Evolutionary conservation across 2,329 filamentous ascomycete species (phyloP), one percentile per base, ranked within the genome.

Genomic region (Pezizomycotina sp.): DNA sequence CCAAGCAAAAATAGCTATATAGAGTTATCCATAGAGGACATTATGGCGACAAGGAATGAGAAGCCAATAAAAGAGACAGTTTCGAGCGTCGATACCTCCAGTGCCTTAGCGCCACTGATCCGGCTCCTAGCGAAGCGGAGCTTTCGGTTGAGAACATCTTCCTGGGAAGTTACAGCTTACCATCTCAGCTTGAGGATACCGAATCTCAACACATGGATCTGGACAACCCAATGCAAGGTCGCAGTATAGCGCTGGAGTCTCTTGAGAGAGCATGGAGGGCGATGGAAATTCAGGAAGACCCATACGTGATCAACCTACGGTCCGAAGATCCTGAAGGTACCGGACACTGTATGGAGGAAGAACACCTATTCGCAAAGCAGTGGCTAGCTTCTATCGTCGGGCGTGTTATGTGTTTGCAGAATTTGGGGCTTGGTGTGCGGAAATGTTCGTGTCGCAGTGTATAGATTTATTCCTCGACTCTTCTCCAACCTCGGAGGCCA

Each of bases 371-470:
- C 61, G 19, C 64, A 63, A 60, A 15, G 68, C 78, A 45, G 56
- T 83, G 46, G 64, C 59, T 35, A 58, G 58, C 0, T 62, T 83
- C 5, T 58, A 60, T 27, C 58, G 59, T 2, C 68, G 65, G 20
- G 61, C 65, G 8, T 29, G 45, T 1, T 61, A 63, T 9, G 61
- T 83, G 1, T 60, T 60, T 14, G 47, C 52, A 3, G 65, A 77
- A 28, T 61, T 83, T 3, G 79, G 79, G 0, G 47, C 60, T 1
- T 84, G 76, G 74, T 75, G 75, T 1, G 66, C 67, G 0, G 73
- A 83, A 31, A 66, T 65, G 31, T 83, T 74, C 50, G 66, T 83
- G 15, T 56, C 56, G 33, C 59, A 59, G 23, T 63, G 65, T 3
- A 57, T 71, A 6, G 54, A 51, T 29, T 56, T 55, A 29, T 50